phyloP scores from a whole-genome alignment of 208 protist genomes.

The Leishmania braziliensis region DNA sequence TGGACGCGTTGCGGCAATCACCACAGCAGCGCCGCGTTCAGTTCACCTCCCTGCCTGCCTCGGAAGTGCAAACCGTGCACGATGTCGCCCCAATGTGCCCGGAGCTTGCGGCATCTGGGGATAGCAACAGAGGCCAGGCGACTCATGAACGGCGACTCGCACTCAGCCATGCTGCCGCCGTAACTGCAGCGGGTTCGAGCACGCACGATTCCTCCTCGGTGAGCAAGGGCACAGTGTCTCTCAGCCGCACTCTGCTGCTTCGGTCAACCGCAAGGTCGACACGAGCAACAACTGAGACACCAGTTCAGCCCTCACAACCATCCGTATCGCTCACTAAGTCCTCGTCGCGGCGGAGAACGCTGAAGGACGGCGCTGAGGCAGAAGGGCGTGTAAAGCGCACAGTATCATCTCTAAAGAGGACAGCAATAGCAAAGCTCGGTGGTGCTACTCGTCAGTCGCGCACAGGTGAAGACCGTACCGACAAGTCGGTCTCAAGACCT shows the following conservation, averaged over 20 bases:
- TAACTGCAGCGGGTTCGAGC: background rate
- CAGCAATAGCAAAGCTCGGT: background rate
- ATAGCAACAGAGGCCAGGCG: background rate
- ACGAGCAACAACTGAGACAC: background rate
- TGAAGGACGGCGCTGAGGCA: background rate
- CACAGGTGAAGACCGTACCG: background rate
- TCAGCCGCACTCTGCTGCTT: constrained; percentile 7
- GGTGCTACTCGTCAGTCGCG: background rate
- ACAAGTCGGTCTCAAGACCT: background rate
- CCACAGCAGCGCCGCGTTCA: background rate
- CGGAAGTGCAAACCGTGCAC: background rate
- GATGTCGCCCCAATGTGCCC: background rate
- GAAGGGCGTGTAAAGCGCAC: background rate
- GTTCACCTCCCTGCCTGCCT: background rate
- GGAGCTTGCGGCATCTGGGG: background rate
- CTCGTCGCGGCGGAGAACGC: background rate
- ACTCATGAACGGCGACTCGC: constrained; percentile 4
- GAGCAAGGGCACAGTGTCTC: background rate
- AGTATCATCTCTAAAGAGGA: background rate
- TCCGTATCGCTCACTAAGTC: background rate
- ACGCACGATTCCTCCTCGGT: background rate
- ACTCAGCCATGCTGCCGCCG: background rate
- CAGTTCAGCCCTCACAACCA: background rate
- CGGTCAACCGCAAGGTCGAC: background rate
- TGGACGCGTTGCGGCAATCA: background rate